Evolutionary conservation across 2,329 filamentous ascomycete genomes (phyloP).

Genomic region (Curvularia lunata): DNA sequence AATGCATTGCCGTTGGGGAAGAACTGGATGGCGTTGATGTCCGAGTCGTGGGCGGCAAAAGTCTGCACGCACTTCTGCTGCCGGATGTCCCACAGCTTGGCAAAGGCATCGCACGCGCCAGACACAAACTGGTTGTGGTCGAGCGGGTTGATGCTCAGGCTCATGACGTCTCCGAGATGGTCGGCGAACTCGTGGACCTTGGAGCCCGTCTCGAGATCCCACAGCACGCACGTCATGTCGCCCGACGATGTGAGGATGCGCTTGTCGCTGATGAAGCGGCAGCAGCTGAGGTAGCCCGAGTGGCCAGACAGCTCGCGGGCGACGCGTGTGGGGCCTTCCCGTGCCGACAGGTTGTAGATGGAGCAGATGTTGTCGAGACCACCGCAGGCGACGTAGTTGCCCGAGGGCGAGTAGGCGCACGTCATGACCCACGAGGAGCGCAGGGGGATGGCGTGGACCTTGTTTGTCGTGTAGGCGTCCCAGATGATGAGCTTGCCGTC

Average conservation of each 20-base stretch:
- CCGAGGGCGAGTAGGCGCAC: conserved; percentile 96
- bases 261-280: conserved; percentile 97
- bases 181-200: conserved; percentile 98
- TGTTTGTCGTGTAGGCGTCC: conserved; percentile 99
- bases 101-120: conserved; percentile 98
- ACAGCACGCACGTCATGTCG: conserved; percentile 99
- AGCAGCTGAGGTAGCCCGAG: conserved; percentile 97
- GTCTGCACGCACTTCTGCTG: conserved; percentile 98
- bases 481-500: conserved; percentile 99
- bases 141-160: conserved; percentile 98
- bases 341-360: conserved; percentile 97
- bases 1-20: conserved; percentile 99
- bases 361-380: conserved; percentile 99
- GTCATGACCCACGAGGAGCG: conserved; percentile 99
- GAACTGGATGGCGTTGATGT: conserved; percentile 99
- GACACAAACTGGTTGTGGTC: conserved; percentile 99
- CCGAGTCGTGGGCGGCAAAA: conserved; percentile 96
- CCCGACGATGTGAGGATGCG: conserved; percentile 97
- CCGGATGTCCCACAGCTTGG: conserved; percentile 98
- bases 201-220: conserved; percentile 97
- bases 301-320: conserved; percentile 95
- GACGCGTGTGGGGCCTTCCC: conserved; percentile 96
- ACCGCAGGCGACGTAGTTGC: conserved; percentile 98
- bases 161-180: conserved; percentile 98
- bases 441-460: conserved; percentile 96